Conservation (phyloP, 2,329 filamentous ascomycete species). For the Thyridium curvatum region DNA sequence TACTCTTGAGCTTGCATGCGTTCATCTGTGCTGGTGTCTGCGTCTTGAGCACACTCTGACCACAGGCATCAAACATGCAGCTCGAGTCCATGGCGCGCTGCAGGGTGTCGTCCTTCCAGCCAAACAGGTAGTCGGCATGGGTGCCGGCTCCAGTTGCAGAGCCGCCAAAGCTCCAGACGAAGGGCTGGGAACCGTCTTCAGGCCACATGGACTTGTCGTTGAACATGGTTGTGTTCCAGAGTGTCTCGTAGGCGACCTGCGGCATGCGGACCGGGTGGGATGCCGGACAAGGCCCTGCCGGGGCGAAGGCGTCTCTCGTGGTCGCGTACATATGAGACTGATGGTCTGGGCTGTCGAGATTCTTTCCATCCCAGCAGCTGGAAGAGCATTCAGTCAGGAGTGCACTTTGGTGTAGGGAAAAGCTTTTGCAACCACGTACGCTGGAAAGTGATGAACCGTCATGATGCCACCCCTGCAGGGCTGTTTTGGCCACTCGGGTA, state of each 20-base stretch:
- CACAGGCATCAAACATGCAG: conserved; percentile 1
- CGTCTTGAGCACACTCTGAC: neutral
- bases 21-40: neutral
- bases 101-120: conserved; percentile 1
- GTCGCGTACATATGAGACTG: conserved; percentile 4
- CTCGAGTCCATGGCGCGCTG: neutral
- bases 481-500: neutral
- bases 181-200: conserved; percentile 6
- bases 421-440: too few relatives aligned
- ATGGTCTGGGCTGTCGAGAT: conserved; percentile 38
- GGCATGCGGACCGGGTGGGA: too few relatives aligned
- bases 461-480: neutral
- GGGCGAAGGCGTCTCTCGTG: too few relatives aligned
- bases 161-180: conserved; percentile 6
- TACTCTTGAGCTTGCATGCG: neutral
- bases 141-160: neutral
- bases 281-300: neutral
- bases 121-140: conserved; percentile 2
- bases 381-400: neutral
- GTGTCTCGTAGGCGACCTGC: neutral
- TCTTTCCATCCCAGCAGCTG: conserved; percentile 39
- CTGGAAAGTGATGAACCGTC: neutral
- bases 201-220: conserved; percentile 5
- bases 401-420: too few relatives aligned
- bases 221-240: conserved; percentile 5